Evolutionary conservation across 78 protist genomes (phyloP).

Genomic region (Acrasis kona): DNA sequence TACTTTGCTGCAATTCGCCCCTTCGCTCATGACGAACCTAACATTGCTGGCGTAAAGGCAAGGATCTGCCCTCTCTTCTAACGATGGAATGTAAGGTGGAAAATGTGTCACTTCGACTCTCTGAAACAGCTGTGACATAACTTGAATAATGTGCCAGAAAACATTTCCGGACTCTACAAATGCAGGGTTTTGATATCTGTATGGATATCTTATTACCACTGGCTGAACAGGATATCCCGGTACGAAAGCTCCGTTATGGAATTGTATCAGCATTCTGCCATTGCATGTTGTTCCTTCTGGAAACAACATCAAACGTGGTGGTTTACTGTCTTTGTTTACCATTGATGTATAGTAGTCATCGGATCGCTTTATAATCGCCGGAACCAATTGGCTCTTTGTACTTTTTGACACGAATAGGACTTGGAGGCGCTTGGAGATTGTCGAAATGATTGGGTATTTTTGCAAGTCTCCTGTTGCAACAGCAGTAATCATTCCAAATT

Average conservation of each 20-base stretch:
- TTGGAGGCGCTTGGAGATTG: too few relatives aligned
- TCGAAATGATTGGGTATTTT: too few relatives aligned
- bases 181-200: not conserved
- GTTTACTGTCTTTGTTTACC: too few relatives aligned
- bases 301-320: conserved; percentile 30
- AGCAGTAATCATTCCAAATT: too few relatives aligned
- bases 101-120: not conserved
- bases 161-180: not conserved
- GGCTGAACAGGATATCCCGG: conserved; percentile 56
- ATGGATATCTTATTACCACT: conserved; percentile 13
- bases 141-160: not conserved
- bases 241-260: conserved; percentile 38
- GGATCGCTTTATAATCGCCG: too few relatives aligned
- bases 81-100: not conserved
- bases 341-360: too few relatives aligned
- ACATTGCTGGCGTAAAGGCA: not conserved
- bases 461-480: too few relatives aligned
- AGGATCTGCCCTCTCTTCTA: not conserved
- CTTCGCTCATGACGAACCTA: not conserved
- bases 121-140: not conserved
- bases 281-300: conserved; percentile 51
- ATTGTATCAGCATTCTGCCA: conserved; percentile 16
- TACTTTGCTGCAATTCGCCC: too few relatives aligned
- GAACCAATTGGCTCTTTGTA: too few relatives aligned
- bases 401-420: too few relatives aligned